A percentile compares a stretch with the other conserved stretches of the same genome.
phyloP scores from a whole-genome alignment of 1,284 basidiomycete species.

The Kwoniella shivajii region DNA sequence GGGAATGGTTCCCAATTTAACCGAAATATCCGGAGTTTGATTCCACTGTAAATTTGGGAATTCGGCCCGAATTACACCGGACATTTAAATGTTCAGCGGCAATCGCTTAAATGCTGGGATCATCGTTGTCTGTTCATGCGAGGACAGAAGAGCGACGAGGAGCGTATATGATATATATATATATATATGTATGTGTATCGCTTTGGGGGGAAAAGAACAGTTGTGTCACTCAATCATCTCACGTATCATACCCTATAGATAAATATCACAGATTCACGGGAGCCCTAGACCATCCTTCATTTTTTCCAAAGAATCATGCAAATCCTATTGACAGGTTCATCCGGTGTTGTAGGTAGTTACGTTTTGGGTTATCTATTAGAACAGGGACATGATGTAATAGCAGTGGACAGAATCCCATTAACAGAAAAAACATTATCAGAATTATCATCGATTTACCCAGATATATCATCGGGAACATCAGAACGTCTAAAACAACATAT shows the following conservation, averaged over 20 bases:
- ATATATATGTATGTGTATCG: too few relatives aligned
- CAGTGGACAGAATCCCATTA: constrained; percentile 40
- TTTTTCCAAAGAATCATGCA: constrained; percentile 30
- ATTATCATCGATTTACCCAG: constrained; percentile 13
- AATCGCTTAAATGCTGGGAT: too few relatives aligned
- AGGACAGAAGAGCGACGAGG: too few relatives aligned
- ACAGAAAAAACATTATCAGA: constrained; percentile 10
- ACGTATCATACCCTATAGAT: not conserved
- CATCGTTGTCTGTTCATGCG: too few relatives aligned
- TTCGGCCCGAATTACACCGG: too few relatives aligned
- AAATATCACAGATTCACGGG: not conserved
- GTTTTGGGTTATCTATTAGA: constrained; percentile 31
- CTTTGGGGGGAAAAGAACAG: too few relatives aligned
- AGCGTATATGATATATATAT: too few relatives aligned
- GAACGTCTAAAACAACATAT: not conserved
- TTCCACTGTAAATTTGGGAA: too few relatives aligned
- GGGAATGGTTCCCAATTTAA: too few relatives aligned
- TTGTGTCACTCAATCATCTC: too few relatives aligned
- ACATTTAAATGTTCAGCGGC: too few relatives aligned
- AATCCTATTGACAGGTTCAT: constrained; percentile 51
- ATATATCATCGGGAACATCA: constrained; percentile 25
- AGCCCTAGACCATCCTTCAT: not conserved
- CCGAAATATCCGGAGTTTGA: too few relatives aligned
- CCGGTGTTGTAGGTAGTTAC: constrained; percentile 39
- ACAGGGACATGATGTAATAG: constrained; percentile 37